Percentiles rank a stretch among this genome's conserved stretches.
These are phyloP conservation scores for Lentinus tigrinus DNA, from an alignment of 768 basidiomycete species.

Conservation along the genomic window DNA sequence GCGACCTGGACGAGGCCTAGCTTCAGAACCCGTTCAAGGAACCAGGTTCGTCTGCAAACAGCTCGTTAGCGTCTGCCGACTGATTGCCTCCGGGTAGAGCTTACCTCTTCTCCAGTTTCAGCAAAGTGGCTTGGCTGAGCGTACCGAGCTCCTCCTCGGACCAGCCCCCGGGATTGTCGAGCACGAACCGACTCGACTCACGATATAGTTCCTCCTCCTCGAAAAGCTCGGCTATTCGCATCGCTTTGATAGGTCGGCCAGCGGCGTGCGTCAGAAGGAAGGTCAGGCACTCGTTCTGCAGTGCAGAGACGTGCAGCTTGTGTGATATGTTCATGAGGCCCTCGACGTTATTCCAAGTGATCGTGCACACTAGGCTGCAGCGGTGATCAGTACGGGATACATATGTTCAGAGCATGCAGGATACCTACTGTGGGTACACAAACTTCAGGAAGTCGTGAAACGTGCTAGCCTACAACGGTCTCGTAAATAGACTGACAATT, in stretches of 20 bases:
- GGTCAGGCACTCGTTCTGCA: constrained; percentile 79
- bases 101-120: constrained; percentile 87
- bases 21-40: constrained; percentile 91
- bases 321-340: constrained; percentile 87
- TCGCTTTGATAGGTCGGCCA: constrained; percentile 88
- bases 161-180: constrained; percentile 91
- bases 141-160: constrained; percentile 77
- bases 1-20: constrained; percentile 81
- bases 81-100: constrained; percentile 14
- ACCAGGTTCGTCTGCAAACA: constrained; percentile 78
- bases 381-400: not conserved
- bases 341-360: constrained; percentile 94
- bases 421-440: constrained; percentile 81
- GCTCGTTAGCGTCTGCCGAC: not conserved
- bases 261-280: constrained; percentile 93
- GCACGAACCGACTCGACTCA: constrained; percentile 87
- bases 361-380: constrained; percentile 79
- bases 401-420: not conserved
- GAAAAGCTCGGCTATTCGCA: constrained; percentile 89
- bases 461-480: constrained; percentile 57
- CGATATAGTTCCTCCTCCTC: constrained; percentile 88
- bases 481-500: not conserved
- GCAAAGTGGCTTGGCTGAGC: constrained; percentile 74
- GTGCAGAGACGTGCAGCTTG: constrained; percentile 80
- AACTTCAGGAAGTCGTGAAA: constrained; percentile 95